Base-by-base conservation (phyloP, 2,329 filamentous ascomycete species). In the Talaromyces sp. region DNA sequence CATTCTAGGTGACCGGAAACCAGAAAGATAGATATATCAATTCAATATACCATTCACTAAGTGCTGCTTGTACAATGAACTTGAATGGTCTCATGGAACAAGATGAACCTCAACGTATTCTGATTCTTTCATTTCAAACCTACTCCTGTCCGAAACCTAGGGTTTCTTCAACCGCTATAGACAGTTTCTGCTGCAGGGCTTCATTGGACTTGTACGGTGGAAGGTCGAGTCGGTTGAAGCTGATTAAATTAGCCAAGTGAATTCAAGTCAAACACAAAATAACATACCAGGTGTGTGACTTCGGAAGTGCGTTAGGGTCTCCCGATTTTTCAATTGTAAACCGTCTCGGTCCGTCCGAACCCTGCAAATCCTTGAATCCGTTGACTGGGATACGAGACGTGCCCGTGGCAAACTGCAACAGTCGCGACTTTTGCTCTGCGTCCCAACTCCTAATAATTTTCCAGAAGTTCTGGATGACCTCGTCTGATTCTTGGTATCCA, bases 311-410 rank as follows among this genome's bases (percentile, higher is more conserved):
- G 63, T 83, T 86, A 57, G 92, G 81, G 73, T 97, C 94, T 61
- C 94, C 94, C 41, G 92, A 91, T 80, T 97, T 97, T 76, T 99
- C 94, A 75, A 99, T 97, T 0, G 94, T 99, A 71, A 99, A 99
- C 64, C 94, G 83, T 76, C 94, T 85, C 10, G 94, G 94, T 3
- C 94, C 94, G 74, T 99, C 94, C 67, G 92, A 96, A 46, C 94
- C 94, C 76, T 99, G 94, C 56, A 99, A 81, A 81, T 99, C 94
- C 80, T 99, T 99, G 85, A 99, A 99, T 8, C 94, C 94, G 75
- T 99, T 99, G 78, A 99, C 94, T 0, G 94, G 94, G 67, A 99
- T 99, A 79, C 94, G 89, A 55, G 92, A 96, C 14, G 94, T 99
- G 75, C 94, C 94, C 9, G 94, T 99, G 0, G 94, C 94, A 74